These are phyloP conservation scores for Sporisorium reilianum DNA, from an alignment of 1,284 basidiomycete species.

Conservation along the genomic window DNA sequence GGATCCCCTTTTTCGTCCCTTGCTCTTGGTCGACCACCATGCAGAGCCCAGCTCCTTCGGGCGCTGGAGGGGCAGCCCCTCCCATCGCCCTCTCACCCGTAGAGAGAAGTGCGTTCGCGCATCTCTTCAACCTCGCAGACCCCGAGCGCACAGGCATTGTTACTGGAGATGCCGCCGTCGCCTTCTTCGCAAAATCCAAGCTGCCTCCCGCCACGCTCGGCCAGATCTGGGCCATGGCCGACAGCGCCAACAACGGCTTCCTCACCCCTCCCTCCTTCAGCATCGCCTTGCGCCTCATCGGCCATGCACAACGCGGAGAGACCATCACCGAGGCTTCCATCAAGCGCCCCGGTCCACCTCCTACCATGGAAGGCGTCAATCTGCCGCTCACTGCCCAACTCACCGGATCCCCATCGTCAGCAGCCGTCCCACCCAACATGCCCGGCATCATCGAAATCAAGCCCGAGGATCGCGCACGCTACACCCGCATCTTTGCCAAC, in stretches of 20 bases:
- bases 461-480: constrained; percentile 66
- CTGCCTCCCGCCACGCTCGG: constrained; percentile 74
- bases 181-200: constrained; percentile 66
- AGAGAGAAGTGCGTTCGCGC: constrained; percentile 64
- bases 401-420: constrained; percentile 27
- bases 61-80: constrained; percentile 28
- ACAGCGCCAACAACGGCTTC: constrained; percentile 75
- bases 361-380: constrained; percentile 80
- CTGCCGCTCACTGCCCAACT: constrained; percentile 68
- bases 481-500: constrained; percentile 68
- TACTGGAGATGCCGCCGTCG: constrained; percentile 64
- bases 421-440: constrained; percentile 24
- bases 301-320: constrained; percentile 90
- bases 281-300: constrained; percentile 90
- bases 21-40: constrained; percentile 12
- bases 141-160: constrained; percentile 62
- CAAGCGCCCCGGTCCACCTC: constrained; percentile 77
- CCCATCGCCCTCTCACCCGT: constrained; percentile 47
- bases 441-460: constrained; percentile 57
- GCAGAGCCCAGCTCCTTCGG: constrained; percentile 52
- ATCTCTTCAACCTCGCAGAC: constrained; percentile 65
- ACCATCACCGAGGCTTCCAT: constrained; percentile 72
- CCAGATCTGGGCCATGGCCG: constrained; percentile 92
- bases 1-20: not conserved
- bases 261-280: constrained; percentile 73